Base-by-base conservation (phyloP, 768 basidiomycete genomes). In the Naganishia randhawae region DNA sequence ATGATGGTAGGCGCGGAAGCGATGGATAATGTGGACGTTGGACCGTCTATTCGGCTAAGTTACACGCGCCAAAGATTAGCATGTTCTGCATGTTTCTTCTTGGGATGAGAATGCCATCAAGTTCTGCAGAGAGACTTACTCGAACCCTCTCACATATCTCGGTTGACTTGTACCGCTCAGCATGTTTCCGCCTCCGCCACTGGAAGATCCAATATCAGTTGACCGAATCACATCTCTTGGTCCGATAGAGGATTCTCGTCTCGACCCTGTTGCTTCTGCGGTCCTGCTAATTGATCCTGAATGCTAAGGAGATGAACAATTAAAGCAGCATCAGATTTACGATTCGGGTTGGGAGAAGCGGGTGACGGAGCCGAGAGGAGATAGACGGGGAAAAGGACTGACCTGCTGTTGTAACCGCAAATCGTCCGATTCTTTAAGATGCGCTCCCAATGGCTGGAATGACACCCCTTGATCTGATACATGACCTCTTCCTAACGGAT, bases 1-100 rank as follows among this genome's bases (percentile, higher is more conserved):
- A 41, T 13, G 39, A 37, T 61, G n/a, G 39, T 39, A 3, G 57
- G 37, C 37, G 57, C 57, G 9, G 57, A 61, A 25, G 25, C 57
- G 57, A 42, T 22, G n/a, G 57, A 61, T 14, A 39, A n/a, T 5
- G 37, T 25, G 13, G 57, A 61, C 29, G n/a, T 48, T 48, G 45
- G 19, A 48, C 25, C 25, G 11, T 48, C 45, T 48, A 11, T 48
- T 48, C 45, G 45, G 19, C 45, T 48, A 48, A 6, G n/a, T 7
- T 11, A 22, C 45, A 48, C 25, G 11, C 16, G 25, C 6, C 41
- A 4, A 48, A 13, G 45, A 22, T 48, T 22, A 48, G 45, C 19
- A 22, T 3, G 45, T 3, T n/a, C 19, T 3, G 45, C 11, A 48
- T 22, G 45, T 4, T 14, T 7, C 7, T 8, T 39, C 14, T 14